These are phyloP conservation scores for Pythium volutum DNA, from an alignment of 352 stramenopile species.

Conservation along the genomic window DNA sequence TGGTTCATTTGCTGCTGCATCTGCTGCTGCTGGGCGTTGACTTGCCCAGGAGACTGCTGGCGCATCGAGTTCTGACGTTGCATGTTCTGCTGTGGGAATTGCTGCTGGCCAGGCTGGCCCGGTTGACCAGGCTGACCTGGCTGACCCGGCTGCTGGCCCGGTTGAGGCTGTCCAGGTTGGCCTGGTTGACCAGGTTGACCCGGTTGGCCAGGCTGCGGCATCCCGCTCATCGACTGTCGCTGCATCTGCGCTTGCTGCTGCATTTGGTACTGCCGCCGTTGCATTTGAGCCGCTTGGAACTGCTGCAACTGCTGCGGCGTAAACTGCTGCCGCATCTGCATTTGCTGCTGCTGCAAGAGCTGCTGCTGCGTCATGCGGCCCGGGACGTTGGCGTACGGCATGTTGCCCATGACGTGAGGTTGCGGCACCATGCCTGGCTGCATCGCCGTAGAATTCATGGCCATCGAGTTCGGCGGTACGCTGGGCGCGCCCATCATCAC, in stretches of 20 bases:
- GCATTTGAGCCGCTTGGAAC: slow-evolving; percentile 41
- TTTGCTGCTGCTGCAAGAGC: slow-evolving; percentile 68
- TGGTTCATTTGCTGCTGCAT: slow-evolving; percentile 43
- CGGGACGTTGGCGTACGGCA: slow-evolving; percentile 54
- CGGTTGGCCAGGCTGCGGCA: slow-evolving; percentile 34
- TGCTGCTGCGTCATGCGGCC: slow-evolving; percentile 83
- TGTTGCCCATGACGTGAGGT: slow-evolving; percentile 60
- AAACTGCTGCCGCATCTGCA: slow-evolving; percentile 79
- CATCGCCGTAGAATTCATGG: slow-evolving; percentile 25
- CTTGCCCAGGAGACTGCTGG: slow-evolving; percentile 27
- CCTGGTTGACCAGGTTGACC: slow-evolving; percentile 9
- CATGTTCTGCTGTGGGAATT: slow-evolving; percentile 32
- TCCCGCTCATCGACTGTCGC: slow-evolving; percentile 54
- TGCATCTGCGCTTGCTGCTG: slow-evolving; percentile 65
- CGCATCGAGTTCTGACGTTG: slow-evolving; percentile 55
- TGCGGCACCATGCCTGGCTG: slow-evolving; percentile 50
- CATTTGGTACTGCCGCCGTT: slow-evolving; percentile 47
- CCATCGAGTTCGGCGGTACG: slow-evolving; percentile 38
- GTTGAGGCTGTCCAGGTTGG: slow-evolving; percentile 25
- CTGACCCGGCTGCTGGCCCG: slow-evolving; percentile 32
- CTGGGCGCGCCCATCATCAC: slow-evolving; percentile 39
- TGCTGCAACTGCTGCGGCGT: slow-evolving; percentile 81
- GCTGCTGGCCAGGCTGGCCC: slow-evolving; percentile 28
- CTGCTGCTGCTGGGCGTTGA: slow-evolving; percentile 24
- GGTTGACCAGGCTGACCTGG: slow-evolving; percentile 24